These are phyloP conservation scores for Mortierella antarctica DNA, from an alignment of 192 early-diverging fungal genomes.

Conservation along the genomic window DNA sequence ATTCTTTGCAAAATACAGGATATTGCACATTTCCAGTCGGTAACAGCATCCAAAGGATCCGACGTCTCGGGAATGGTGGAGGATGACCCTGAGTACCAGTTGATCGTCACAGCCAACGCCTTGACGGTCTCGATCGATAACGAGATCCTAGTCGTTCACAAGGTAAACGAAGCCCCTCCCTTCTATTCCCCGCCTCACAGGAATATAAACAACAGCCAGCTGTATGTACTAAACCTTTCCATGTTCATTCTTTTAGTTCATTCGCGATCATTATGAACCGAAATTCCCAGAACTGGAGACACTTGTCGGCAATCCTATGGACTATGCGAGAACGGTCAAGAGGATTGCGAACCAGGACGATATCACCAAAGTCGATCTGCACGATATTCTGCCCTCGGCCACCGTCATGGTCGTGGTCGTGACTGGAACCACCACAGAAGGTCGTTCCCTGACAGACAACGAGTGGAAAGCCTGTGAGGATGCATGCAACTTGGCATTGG, in stretches of 20 bases:
- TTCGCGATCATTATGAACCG: slow-evolving; percentile 89
- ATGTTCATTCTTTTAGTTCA: slow-evolving; percentile 64
- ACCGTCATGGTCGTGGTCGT: slow-evolving; percentile 93
- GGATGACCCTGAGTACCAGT: slow-evolving; percentile 89
- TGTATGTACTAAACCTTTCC: slow-evolving; percentile 2
- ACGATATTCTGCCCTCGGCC: slow-evolving; percentile 81
- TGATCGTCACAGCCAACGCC: slow-evolving; percentile 89
- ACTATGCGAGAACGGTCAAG: slow-evolving; percentile 89
- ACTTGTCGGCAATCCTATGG: slow-evolving; percentile 87
- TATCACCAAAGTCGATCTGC: slow-evolving; percentile 82
- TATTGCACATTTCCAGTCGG: slow-evolving; percentile 57
- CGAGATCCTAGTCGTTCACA: slow-evolving; percentile 90
- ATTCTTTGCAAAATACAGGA: slow-evolving; percentile 51
- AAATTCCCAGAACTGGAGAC: slow-evolving; percentile 94
- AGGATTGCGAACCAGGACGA: slow-evolving; percentile 84
- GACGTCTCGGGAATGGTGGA: slow-evolving; percentile 71
- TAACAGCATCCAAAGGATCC: slow-evolving; percentile 53
- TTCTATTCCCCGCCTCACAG: not conserved
- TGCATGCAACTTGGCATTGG: slow-evolving; percentile 82
- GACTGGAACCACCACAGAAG: slow-evolving; percentile 87
- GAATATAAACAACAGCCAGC: no score
- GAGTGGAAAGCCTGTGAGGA: slow-evolving; percentile 76
- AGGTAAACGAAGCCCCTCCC: slow-evolving; percentile 59
- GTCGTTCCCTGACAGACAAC: slow-evolving; percentile 67
- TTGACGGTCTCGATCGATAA: slow-evolving; percentile 87